Base-by-base conservation (phyloP, 345 rosid species). In the Litchi chinensis region DNA sequence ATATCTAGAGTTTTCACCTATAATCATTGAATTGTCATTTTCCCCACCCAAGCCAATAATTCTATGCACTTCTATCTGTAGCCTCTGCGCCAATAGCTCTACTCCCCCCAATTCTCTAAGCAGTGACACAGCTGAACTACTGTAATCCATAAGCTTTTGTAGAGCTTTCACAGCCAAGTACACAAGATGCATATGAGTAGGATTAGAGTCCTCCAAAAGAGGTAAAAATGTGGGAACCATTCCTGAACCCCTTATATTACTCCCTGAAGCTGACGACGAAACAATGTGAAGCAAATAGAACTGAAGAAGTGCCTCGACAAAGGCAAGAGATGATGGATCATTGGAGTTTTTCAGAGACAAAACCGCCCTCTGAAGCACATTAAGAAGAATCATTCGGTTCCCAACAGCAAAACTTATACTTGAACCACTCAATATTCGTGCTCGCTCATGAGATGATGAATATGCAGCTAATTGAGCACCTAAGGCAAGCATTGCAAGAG, bases 211-310 rank as follows among this genome's bases (percentile, higher is more conserved):
- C 88, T 91, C 97, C 86, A 95, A 85, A 81, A 95, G 96, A 9
- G 97, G 98, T 75, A 95, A 89, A 82, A 95, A 92, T 4, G 99
- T 95, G 12, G 97, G 91, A 79, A 95, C 96, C 97, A 93, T 95
- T 70, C 97, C 98, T 77, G 96, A 93, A 12, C 99, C 99, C 82
- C 99, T 89, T 78, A 95, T 82, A 86, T 90, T 93, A 85, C 90
- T 92, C 77, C 98, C 99, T 43, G 98, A 93, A 56, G 99, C 89
- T 10, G 99, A 95, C 57, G 98, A 92, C 39, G 99, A 95, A 83
- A 92, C 93, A 77, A 95, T 91, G 82, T 95, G 98, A 68, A 95
- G 98, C 86, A 93, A 82, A 89, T 95, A 95, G 83, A 95, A 95
- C 82, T 93, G 94, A 79, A 95, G 96, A 75, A 95, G 93, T 44